Base-by-base conservation (phyloP, 2,329 filamentous ascomycete species). In the Byssochlamys sp. region DNA sequence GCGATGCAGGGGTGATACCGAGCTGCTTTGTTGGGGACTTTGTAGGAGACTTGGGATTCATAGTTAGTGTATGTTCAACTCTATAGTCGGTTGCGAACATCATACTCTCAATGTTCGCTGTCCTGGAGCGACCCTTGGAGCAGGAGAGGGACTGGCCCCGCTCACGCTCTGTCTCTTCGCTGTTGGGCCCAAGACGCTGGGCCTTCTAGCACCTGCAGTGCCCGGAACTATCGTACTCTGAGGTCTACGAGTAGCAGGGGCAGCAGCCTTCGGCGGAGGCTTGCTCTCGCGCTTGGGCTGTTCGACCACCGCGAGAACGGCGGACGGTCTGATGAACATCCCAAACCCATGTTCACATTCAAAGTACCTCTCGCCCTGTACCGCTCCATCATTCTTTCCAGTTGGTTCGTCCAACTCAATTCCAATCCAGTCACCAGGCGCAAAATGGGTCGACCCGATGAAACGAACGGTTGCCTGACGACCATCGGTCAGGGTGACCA, bases 331-430 rank as follows among this genome's bases (percentile, higher is more conserved):
- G 57, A 96, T 83, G 67, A 99, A 97, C 84, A 99, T 94, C 79
- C 90, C 84, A 82, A 86, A 73, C 70, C 81, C 75, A 51, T 78
- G 75, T 53, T 79, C 71, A 65, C 92, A 97, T 54, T 91, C 84
- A 66, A 96, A 97, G 71, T 97, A 97, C 24, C 90, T 81, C 69
- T 90, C 83, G 60, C 90, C 91, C 72, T 92, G 84, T 52, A 97
- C 90, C 57, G 88, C 87, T 62, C 92, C 92, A 80, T 97, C 90
- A 67, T 97, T 97, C 78, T 97, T 97, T 31, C 94, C 92, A 24
- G 82, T 84, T 55, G 86, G 79, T 52, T 90, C 87, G 55, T 90
- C 85, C 57, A 97, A 83, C 77, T 96, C 91, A 59, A 97, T 83
- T 62, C 92, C 92, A 59, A 96, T 80, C 90, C 91, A 97, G 60